Evolutionary conservation across 1,284 basidiomycete genomes (phyloP), one percentile per base, ranked within the genome.

Genomic region (Sanghuangporus baumii): DNA sequence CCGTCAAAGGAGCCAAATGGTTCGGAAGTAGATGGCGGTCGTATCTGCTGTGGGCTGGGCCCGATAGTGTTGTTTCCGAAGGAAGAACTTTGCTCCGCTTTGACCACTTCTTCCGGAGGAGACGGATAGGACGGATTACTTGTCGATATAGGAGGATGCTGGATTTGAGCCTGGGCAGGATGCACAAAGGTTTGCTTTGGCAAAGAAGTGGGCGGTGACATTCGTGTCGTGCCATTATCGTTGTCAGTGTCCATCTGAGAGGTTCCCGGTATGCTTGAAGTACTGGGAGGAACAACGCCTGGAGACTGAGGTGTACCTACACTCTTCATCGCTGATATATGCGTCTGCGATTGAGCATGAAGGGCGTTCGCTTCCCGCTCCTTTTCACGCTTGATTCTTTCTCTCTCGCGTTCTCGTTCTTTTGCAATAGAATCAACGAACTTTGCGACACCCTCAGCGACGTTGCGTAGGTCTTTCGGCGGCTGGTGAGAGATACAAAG

Each of bases 341-440:
- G 43, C 20, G 43, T 3, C 16, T 46, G 43, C 20, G 43, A 16
- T 18, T 26, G 47, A 20, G 52, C 51, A 46, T 52, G 50, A 36
- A 23, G 47, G 16, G 36, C 36, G 20, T n/a, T 59, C 11, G 51
- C 37, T 6, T 55, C 26, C 16, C 23, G 46, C 20, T 84, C 84
- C n/a, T 86, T 76, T 70, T 88, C 88, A 54, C 80, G 76, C 65
- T 83, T 82, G 57, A 90, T 76, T 14, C 88, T 78, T 67, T 91
- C 89, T 3, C 89, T 78, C 70, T 91, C 89, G 58, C 77, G 78
- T 64, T 91, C 89, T 6, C 89, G 76, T 66, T 91, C 88, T 64
- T 82, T 82, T 1, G 84, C 85, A 2, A 91, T 81, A 5, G 81
- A 81, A 64, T 91, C 89, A 2, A 91, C 86, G 68, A 87, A 91